phyloP scores from a whole-genome alignment of 257 asterid genomes.

The Rauvolfia tetraphylla region DNA sequence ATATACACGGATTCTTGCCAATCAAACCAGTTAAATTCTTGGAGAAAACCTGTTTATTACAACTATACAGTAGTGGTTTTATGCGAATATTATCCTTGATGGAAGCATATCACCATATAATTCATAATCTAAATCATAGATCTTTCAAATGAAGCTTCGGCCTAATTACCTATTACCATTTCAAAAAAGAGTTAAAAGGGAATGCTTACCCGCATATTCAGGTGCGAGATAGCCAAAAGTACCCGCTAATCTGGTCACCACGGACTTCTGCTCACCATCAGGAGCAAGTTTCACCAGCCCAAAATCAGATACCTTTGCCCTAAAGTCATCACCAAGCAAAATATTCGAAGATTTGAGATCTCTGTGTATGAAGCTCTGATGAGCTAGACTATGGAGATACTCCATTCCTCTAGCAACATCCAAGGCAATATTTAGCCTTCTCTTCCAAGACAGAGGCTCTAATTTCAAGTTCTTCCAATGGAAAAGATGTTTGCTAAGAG shows the following conservation, averaged over 20 bases:
- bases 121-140: background rate
- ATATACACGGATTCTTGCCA: background rate
- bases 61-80: background rate
- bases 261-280: slow-evolving; percentile 65
- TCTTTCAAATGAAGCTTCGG: background rate
- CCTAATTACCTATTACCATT: background rate
- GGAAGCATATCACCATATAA: background rate
- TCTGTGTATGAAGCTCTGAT: slow-evolving; percentile 77
- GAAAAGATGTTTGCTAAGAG: slow-evolving; percentile 80
- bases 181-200: background rate
- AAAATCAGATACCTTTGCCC: slow-evolving; percentile 81
- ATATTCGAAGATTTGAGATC: slow-evolving; percentile 87
- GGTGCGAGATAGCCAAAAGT: slow-evolving; percentile 93
- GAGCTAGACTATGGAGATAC: slow-evolving; percentile 74
- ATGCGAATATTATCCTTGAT: background rate
- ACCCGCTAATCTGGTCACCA: slow-evolving; percentile 82
- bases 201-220: slow-evolving; percentile 73
- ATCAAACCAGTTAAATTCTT: background rate
- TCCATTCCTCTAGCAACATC: slow-evolving; percentile 94
- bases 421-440: slow-evolving; percentile 74
- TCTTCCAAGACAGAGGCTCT: slow-evolving; percentile 91
- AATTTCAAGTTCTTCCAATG: slow-evolving; percentile 61
- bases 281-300: slow-evolving; percentile 95
- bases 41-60: background rate
- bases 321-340: slow-evolving; percentile 73